These are phyloP conservation scores for Hibiscus mutabilis DNA, from an alignment of 345 rosid species.

Conservation along the genomic window DNA sequence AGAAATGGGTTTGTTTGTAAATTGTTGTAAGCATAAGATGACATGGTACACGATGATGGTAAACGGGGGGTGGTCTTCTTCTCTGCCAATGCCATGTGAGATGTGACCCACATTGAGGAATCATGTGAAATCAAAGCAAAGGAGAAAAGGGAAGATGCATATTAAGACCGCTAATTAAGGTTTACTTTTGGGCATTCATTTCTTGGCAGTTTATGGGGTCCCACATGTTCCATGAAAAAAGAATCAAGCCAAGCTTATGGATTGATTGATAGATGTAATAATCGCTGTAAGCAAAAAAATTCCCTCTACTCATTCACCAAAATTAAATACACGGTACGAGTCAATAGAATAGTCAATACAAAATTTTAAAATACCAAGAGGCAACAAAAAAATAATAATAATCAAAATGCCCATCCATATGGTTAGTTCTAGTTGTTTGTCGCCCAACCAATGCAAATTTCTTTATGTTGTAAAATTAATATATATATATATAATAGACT, in stretches of 20 bases:
- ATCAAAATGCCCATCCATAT: neutral
- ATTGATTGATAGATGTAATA: neutral
- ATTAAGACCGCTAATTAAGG: neutral
- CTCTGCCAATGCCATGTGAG: neutral
- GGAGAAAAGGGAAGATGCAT: neutral
- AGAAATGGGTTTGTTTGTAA: neutral
- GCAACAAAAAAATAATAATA: too few relatives aligned
- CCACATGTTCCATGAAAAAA: neutral
- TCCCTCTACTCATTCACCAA: too few relatives aligned
- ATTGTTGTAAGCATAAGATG: neutral
- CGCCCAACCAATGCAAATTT: neutral
- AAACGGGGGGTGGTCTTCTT: neutral
- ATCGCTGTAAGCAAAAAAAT: neutral
- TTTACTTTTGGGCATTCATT: neutral
- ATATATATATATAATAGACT: too few relatives aligned
- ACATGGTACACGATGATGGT: too few relatives aligned
- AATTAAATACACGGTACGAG: too few relatives aligned
- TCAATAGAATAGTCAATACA: too few relatives aligned
- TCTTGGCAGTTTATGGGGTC: neutral
- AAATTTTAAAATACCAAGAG: too few relatives aligned
- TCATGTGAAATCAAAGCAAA: neutral
- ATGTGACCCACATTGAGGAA: slow-evolving; percentile 2
- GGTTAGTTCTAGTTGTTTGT: neutral
- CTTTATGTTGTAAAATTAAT: neutral
- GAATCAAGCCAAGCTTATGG: neutral